Conservation (phyloP, 495 filamentous ascomycete genomes). For the Symbiotaphrina buchneri region DNA sequence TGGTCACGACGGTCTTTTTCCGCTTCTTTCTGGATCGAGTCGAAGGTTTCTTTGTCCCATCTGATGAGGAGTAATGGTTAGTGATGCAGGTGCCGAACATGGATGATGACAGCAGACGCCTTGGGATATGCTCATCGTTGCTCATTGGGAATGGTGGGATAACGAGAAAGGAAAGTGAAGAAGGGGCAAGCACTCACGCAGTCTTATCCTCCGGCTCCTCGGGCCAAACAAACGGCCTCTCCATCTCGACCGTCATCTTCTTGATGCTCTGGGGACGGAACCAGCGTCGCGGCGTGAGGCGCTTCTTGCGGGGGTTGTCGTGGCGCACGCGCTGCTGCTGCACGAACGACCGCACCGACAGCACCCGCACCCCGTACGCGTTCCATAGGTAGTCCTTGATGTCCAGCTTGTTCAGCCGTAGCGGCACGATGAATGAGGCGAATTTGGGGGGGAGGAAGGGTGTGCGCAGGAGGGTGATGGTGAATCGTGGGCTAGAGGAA, state of each 20-base stretch:
- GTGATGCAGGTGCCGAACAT: background rate
- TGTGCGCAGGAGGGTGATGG: slow-evolving; percentile 50
- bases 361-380: slow-evolving; percentile 41
- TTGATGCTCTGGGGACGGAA: slow-evolving; percentile 45
- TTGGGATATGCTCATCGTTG: no score
- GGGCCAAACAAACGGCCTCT: slow-evolving; percentile 68
- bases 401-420: slow-evolving; percentile 81
- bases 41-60: slow-evolving; percentile 4
- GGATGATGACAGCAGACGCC: no score
- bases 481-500: slow-evolving; percentile 17
- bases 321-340: slow-evolving; percentile 37
- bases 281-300: slow-evolving; percentile 14
- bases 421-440: slow-evolving; percentile 66
- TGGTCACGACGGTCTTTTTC: slow-evolving; percentile 3
- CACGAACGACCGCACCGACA: slow-evolving; percentile 57
- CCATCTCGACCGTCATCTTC: slow-evolving; percentile 80
- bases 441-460: slow-evolving; percentile 48
- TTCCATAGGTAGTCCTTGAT: slow-evolving; percentile 72
- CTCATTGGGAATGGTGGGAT: background rate
- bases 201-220: slow-evolving; percentile 30
- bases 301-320: slow-evolving; percentile 12
- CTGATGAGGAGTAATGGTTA: background rate
- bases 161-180: slow-evolving; percentile 1
- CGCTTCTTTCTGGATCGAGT: slow-evolving; percentile 1
- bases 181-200: slow-evolving; percentile 19